phyloP scores from a whole-genome alignment of 2,329 filamentous ascomycete genomes.

The Verticillium longisporum region DNA sequence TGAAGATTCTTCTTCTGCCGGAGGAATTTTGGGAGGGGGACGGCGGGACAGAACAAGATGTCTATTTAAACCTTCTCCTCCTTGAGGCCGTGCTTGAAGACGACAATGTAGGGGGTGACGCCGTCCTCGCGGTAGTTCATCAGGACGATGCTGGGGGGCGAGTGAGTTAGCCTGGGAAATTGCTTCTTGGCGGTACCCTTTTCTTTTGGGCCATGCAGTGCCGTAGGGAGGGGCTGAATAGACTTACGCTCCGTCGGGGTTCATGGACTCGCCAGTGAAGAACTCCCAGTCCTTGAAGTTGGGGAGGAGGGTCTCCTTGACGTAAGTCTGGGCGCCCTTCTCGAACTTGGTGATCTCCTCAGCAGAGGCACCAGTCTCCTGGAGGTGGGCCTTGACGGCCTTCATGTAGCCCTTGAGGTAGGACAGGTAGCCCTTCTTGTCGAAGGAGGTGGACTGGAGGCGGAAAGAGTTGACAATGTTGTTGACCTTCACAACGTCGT shows the following conservation, averaged over 20 bases:
- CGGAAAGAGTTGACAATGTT: constrained; percentile 93
- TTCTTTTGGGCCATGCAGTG: no score
- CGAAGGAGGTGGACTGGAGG: constrained; percentile 68
- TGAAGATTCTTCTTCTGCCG: background rate
- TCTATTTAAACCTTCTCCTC: constrained; percentile 80
- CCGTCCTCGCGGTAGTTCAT: constrained; percentile 98
- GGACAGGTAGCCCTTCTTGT: constrained; percentile 79
- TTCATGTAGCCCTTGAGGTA: constrained; percentile 96
- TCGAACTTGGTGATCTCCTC: constrained; percentile 74
- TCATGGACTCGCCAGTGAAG: constrained; percentile 86
- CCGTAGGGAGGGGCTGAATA: no score
- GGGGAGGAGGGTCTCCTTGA: constrained; percentile 72
- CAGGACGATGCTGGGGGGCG: constrained; percentile 62
- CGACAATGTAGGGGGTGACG: constrained; percentile 76
- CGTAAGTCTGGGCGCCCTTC: constrained; percentile 62
- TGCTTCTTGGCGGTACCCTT: no score
- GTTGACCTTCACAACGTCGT: constrained; percentile 68
- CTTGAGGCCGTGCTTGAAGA: constrained; percentile 92
- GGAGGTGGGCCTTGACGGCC: constrained; percentile 66
- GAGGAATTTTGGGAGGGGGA: background rate
- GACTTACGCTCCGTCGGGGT: constrained; percentile 81
- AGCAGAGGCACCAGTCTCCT: constrained; percentile 46
- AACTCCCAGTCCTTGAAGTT: constrained; percentile 98
- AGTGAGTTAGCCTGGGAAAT: no score
- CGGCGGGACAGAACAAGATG: background rate